A percentile compares a stretch with the other conserved stretches of the same genome.
These are phyloP conservation scores for Tolypocladium tropicale DNA, from an alignment of 2,329 filamentous ascomycete species.

Conservation along the genomic window DNA sequence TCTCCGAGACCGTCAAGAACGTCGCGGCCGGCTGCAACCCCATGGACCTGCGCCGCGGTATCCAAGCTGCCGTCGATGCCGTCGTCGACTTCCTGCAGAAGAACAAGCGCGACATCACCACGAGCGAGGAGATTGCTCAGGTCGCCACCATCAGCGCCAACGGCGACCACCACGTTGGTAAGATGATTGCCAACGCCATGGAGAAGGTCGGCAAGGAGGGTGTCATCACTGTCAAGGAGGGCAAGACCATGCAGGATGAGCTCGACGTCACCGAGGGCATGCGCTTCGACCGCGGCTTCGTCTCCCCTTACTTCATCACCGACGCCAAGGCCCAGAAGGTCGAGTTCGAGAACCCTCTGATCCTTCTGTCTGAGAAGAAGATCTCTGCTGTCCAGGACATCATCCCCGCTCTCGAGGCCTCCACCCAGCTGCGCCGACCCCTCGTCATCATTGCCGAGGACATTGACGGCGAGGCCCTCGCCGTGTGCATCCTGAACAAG, in stretches of 20 bases:
- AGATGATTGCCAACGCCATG: constrained; percentile 96
- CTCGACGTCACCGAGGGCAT: constrained; percentile 99
- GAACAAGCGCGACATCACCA: constrained; percentile 98
- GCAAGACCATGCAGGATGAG: constrained; percentile 96
- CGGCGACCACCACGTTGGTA: constrained; percentile 88
- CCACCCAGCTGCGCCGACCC: constrained; percentile 87
- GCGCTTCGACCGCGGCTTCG: constrained; percentile 98
- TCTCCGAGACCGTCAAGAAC: constrained; percentile 99
- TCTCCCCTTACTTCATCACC: constrained; percentile 99
- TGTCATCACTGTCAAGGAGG: constrained; percentile 99
- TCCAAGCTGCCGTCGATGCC: constrained; percentile 89
- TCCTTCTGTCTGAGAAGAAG: constrained; percentile 99
- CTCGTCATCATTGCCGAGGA: constrained; percentile 99
- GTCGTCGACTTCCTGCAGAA: constrained; percentile 89
- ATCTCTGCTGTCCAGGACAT: constrained; percentile 99
- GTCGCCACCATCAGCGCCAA: constrained; percentile 98
- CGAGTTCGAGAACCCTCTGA: constrained; percentile 98
- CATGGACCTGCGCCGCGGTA: constrained; percentile 96
- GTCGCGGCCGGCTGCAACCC: constrained; percentile 99
- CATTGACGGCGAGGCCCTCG: constrained; percentile 95
- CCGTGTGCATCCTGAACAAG: constrained; percentile 99
- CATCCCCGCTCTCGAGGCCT: constrained; percentile 93
- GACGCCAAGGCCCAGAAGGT: constrained; percentile 98
- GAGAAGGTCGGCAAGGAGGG: constrained; percentile 99
- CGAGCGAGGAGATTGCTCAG: constrained; percentile 92